Conservation (phyloP, 2,329 filamentous ascomycete species). For the Verticillium nubilum region DNA sequence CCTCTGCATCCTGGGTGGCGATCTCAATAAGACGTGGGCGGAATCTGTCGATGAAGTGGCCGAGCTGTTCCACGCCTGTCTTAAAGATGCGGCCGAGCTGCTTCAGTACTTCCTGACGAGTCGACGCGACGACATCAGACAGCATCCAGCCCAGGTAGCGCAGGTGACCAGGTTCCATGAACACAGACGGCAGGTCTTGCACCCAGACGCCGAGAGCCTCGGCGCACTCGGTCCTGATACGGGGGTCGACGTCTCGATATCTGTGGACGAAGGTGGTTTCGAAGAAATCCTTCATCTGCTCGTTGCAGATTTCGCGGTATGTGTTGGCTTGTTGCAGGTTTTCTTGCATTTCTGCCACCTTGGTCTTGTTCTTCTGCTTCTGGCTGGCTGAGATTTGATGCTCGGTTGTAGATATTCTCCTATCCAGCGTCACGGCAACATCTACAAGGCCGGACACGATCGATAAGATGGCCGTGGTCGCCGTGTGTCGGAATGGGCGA, state of each 20-base stretch:
- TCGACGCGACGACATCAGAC: slow-evolving; percentile 70
- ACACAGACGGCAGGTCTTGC: slow-evolving; percentile 73
- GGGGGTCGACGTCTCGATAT: slow-evolving; percentile 88
- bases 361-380: slow-evolving; percentile 69
- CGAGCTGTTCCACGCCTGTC: slow-evolving; percentile 74
- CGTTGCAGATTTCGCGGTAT: slow-evolving; percentile 64
- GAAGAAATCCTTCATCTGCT: slow-evolving; percentile 77
- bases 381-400: slow-evolving; percentile 75
- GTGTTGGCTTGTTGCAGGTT: slow-evolving; percentile 65
- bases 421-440: slow-evolving; percentile 64
- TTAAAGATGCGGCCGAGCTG: slow-evolving; percentile 78
- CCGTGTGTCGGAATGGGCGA: slow-evolving; percentile 89
- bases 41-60: slow-evolving; percentile 92
- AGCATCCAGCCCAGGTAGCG: slow-evolving; percentile 95
- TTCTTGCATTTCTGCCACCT: slow-evolving; percentile 66
- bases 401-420: slow-evolving; percentile 68
- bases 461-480: slow-evolving; percentile 76
- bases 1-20: slow-evolving; percentile 78
- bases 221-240: slow-evolving; percentile 83
- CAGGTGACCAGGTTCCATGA: slow-evolving; percentile 85
- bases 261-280: slow-evolving; percentile 92
- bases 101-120: slow-evolving; percentile 78
- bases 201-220: slow-evolving; percentile 88
- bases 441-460: slow-evolving; percentile 74
- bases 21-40: slow-evolving; percentile 85